Percentiles rank a stretch among this genome's conserved stretches.
Conservation (phyloP, 495 filamentous ascomycete species). For the Trichocladium antarcticum region DNA sequence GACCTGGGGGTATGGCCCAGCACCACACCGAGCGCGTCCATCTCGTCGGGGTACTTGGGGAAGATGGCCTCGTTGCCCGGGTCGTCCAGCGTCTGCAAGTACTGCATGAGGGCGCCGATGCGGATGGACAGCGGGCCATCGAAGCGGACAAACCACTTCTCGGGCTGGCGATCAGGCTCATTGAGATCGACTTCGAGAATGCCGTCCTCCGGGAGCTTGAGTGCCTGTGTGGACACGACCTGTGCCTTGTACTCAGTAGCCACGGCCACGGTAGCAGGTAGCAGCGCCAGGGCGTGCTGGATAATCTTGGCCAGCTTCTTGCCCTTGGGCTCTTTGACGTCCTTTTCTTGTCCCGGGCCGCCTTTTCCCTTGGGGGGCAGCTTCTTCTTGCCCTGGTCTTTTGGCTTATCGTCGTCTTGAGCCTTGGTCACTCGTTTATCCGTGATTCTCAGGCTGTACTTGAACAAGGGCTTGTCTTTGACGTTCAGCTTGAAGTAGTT, state of each 20-base stretch:
- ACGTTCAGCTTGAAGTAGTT: slow-evolving; percentile 52
- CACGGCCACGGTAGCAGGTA: slow-evolving; percentile 22
- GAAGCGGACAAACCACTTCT: slow-evolving; percentile 36
- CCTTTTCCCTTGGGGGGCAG: slow-evolving; percentile 11
- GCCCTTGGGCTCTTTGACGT: slow-evolving; percentile 32
- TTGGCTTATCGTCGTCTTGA: background rate
- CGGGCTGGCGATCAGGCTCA: slow-evolving; percentile 33
- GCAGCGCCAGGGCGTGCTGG: slow-evolving; percentile 35
- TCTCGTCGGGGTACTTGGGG: slow-evolving; percentile 28
- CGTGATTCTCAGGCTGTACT: slow-evolving; percentile 27
- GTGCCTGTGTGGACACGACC: slow-evolving; percentile 33
- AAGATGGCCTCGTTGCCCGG: slow-evolving; percentile 30
- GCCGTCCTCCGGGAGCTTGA: slow-evolving; percentile 26
- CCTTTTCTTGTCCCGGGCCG: slow-evolving; percentile 28
- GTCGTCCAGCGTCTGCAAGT: slow-evolving; percentile 37
- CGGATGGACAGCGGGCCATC: slow-evolving; percentile 29
- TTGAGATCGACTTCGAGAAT: slow-evolving; percentile 33
- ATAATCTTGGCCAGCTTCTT: slow-evolving; percentile 47
- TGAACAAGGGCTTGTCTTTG: slow-evolving; percentile 26
- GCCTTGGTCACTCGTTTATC: background rate
- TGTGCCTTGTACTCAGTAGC: slow-evolving; percentile 51
- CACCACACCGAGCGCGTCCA: slow-evolving; percentile 43
- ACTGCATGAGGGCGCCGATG: slow-evolving; percentile 41
- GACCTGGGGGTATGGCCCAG: slow-evolving; percentile 34
- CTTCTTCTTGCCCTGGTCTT: background rate